Percentiles rank a stretch among this genome's conserved stretches.
Conservation (phyloP, 495 filamentous ascomycete species). For the Ramalina intermedia region DNA sequence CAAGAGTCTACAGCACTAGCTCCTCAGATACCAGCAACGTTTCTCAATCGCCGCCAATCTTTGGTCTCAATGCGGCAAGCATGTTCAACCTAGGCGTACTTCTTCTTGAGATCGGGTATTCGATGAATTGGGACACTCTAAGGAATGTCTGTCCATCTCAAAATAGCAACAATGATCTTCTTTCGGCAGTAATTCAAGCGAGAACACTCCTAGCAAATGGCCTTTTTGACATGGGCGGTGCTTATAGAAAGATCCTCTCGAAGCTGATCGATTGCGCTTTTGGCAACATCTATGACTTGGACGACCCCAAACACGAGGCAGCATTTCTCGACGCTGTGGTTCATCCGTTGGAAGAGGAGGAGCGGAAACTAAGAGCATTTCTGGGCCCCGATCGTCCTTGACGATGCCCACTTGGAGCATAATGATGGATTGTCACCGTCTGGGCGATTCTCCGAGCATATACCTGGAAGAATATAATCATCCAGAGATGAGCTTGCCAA, state of each 20-base stretch:
- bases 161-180: slow-evolving; percentile 1
- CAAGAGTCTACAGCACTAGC: too few relatives aligned
- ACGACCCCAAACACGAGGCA: slow-evolving; percentile 15
- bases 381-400: too few relatives aligned
- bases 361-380: not conserved
- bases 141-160: slow-evolving; percentile 3
- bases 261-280: slow-evolving; percentile 22
- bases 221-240: slow-evolving; percentile 27
- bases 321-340: slow-evolving; percentile 23
- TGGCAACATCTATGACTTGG: slow-evolving; percentile 19
- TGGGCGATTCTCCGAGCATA: too few relatives aligned
- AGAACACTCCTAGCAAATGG: slow-evolving; percentile 23
- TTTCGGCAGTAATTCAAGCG: slow-evolving; percentile 19
- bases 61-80: too few relatives aligned
- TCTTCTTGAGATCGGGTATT: slow-evolving; percentile 18
- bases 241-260: slow-evolving; percentile 26
- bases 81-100: slow-evolving; percentile 20
- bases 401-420: too few relatives aligned
- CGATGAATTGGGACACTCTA: slow-evolving; percentile 11
- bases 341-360: slow-evolving; percentile 20
- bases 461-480: too few relatives aligned
- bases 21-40: too few relatives aligned
- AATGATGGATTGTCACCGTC: too few relatives aligned
- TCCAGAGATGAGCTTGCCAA: too few relatives aligned
- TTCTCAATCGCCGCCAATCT: too few relatives aligned